phyloP scores from a whole-genome alignment of 108 stramenopile genomes.

The Cyclotella atomus region DNA sequence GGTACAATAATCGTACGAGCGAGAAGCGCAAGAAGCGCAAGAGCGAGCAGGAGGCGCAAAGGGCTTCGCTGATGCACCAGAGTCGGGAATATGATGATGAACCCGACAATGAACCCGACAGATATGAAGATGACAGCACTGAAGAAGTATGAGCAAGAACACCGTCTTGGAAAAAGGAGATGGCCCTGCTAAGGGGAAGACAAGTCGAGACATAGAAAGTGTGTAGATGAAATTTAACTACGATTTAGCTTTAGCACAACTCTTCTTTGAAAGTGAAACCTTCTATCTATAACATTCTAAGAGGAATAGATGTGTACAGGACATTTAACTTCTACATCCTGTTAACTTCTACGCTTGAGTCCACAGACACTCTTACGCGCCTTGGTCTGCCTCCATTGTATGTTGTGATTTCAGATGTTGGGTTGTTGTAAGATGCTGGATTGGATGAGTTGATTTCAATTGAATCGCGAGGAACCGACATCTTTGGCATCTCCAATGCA shows the following conservation, averaged over 20 bases:
- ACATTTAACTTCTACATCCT: not conserved
- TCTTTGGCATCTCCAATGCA: not conserved
- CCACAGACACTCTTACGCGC: not conserved
- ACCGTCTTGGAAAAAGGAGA: not conserved
- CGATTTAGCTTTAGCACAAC: too few species aligned
- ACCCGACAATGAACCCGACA: too few species aligned
- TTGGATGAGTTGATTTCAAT: too few species aligned
- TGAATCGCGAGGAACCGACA: not conserved
- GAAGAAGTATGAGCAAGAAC: too few species aligned
- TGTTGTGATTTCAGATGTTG: not conserved
- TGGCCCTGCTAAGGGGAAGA: too few species aligned
- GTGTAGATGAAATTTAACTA: too few species aligned
- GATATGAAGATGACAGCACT: too few species aligned
- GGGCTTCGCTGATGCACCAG: not conserved
- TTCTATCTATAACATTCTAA: too few species aligned
- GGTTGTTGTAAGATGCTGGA: not conserved
- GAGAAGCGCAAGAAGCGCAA: not conserved
- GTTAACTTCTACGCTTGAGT: not conserved
- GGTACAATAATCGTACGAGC: slow-evolving; percentile 61
- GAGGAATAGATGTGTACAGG: too few species aligned
- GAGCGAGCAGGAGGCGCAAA: not conserved
- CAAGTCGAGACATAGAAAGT: too few species aligned
- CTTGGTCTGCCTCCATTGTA: not conserved
- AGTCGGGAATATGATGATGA: too few species aligned
- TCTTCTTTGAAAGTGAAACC: too few species aligned